Evolutionary conservation across 345 rosid species (phyloP).

Genomic region (Cardamine occulta): DNA sequence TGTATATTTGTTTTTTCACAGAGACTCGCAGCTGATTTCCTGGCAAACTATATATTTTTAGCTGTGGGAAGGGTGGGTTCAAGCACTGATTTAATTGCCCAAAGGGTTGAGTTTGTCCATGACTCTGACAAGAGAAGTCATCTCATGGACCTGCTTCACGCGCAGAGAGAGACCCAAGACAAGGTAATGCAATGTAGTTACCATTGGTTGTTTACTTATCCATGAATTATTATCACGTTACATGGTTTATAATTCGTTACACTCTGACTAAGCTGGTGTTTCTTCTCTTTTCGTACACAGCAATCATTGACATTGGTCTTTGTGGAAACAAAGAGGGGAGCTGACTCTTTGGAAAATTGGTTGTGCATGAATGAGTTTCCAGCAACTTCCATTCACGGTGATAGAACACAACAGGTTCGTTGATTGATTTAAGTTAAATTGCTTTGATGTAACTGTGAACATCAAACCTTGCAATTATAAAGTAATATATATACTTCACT

Average conservation of each 20-base stretch:
- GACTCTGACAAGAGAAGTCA: conserved; percentile 98
- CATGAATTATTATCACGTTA: background rate
- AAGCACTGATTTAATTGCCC: conserved; percentile 95
- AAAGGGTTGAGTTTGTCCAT: conserved; percentile 92
- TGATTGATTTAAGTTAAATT: conserved; percentile 15
- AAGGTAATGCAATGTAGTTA: conserved; percentile 58
- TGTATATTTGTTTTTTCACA: conserved; percentile 46
- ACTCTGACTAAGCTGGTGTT: conserved; percentile 1
- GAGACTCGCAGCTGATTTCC: conserved; percentile 97
- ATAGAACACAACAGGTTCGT: conserved; percentile 86
- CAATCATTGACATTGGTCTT: conserved; percentile 94
- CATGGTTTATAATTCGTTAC: background rate
- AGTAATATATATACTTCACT: background rate
- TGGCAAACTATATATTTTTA: conserved; percentile 78
- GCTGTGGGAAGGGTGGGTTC: conserved; percentile 99
- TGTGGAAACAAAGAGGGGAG: conserved; percentile 98
- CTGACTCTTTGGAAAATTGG: conserved; percentile 96
- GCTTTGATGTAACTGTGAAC: conserved; percentile 3
- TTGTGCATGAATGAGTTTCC: conserved; percentile 83
- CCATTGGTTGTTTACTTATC: conserved; percentile 17
- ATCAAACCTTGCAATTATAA: conserved; percentile 9
- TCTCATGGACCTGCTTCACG: conserved; percentile 98
- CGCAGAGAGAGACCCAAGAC: conserved; percentile 77
- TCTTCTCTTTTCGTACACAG: conserved; percentile 51
- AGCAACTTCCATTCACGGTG: conserved; percentile 96